Base-by-base conservation (phyloP, 169 alveolate species). In the Neospora caninum region DNA sequence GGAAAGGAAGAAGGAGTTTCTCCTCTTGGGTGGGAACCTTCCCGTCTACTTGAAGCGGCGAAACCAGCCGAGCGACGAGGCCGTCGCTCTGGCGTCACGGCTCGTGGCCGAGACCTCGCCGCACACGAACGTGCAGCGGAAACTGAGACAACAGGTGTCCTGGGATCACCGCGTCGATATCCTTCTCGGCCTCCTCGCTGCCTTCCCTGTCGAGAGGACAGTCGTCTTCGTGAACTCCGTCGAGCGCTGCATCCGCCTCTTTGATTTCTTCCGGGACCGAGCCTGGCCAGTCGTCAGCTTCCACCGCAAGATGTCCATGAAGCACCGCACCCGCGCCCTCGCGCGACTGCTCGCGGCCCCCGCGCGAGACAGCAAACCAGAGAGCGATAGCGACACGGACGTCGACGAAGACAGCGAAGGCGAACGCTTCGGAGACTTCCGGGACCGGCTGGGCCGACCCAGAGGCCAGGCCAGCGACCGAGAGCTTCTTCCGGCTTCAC, bases 401-500 rank as follows among this genome's bases (percentile, higher is more conserved):
- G 53, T 10, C 67, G 89, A 43, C 10, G 89, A 82, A 20, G 89
- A 82, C 20, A 34, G 64, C 53, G 64, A 43, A 22, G 89, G 39
- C 53, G 69, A 82, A 4, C 58, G 58, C 58, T 49, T 4, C 58
- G 4, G 58, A 49, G 13, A 13, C 22, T 4, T 49, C 58, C 58
- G 58, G 58, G 22, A 13, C 22, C 58, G 69, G 38, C n/a, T n/a
- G 41, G 67, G 25, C 13, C 53, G 53, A 82, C 53, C 9, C 4
- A 41, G 64, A 4, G n/a, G 89, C 36, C 67, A 82, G 89, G 39
- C 0, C 25, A 1, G 89, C 34, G 6, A 6, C 27, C 10, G 39
- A 27, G 69, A 82, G 39, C 67, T 41, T 16, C 31, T 7, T 0
- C 89, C 89, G 42, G 96, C 93, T 93, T 97, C 96, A 83, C 97